Conservation (phyloP, 768 basidiomycete species). For the Termitomyces titanicus region DNA sequence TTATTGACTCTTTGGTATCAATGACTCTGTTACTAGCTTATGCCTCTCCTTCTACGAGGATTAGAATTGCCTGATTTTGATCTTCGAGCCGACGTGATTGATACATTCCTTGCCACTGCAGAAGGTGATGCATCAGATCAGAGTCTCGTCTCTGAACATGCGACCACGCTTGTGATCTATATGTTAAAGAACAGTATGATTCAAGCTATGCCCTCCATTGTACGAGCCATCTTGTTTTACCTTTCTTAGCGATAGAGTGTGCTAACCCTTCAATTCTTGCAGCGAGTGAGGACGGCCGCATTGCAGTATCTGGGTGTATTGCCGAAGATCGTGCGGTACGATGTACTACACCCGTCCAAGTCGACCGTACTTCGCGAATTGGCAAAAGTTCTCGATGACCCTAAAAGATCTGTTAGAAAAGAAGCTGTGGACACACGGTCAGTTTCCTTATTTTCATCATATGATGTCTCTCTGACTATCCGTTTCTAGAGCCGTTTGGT, state of each 20-base stretch:
- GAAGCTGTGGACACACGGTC: conserved; percentile 83
- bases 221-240: conserved; percentile 26
- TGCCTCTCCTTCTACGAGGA: conserved; percentile 84
- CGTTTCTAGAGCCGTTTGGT: conserved; percentile 45
- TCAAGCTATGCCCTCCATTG: conserved; percentile 51
- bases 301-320: conserved; percentile 71
- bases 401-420: conserved; percentile 76
- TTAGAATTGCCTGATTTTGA: conserved; percentile 72
- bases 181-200: conserved; percentile 66
- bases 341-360: conserved; percentile 80
- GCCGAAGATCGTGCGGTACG: conserved; percentile 76
- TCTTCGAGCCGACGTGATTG: conserved; percentile 77
- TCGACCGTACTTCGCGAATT: conserved; percentile 69
- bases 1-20: neutral
- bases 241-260: neutral
- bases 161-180: conserved; percentile 60
- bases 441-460: conserved; percentile 2
- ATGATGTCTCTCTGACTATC: neutral
- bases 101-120: conserved; percentile 70
- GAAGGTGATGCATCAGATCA: conserved; percentile 48
- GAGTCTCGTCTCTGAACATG: conserved; percentile 62
- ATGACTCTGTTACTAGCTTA: conserved; percentile 47
- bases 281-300: conserved; percentile 78
- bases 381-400: conserved; percentile 80
- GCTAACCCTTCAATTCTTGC: neutral